Conservation (phyloP, 2,329 filamentous ascomycete species). For the Lachnellula suecica region DNA sequence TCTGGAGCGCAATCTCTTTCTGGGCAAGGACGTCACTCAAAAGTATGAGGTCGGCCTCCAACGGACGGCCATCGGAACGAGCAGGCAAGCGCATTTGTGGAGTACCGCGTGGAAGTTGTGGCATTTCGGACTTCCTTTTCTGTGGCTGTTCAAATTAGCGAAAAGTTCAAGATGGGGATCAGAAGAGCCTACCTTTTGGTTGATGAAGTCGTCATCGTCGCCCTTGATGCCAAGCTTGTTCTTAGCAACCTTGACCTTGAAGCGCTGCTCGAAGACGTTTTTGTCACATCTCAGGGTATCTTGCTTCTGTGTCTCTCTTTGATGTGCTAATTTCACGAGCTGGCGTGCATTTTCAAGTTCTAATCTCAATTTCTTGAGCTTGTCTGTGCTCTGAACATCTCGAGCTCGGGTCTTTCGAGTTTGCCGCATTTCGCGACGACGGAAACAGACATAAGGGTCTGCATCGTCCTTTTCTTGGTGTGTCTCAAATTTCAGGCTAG, state of each 20-base stretch:
- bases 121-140: constrained; percentile 66
- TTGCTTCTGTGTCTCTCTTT: constrained; percentile 77
- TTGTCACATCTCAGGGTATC: constrained; percentile 75
- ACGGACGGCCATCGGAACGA: constrained; percentile 66
- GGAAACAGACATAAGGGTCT: constrained; percentile 97
- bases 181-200: constrained; percentile 73
- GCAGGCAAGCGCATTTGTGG: constrained; percentile 68
- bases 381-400: constrained; percentile 92
- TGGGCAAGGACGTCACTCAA: constrained; percentile 77
- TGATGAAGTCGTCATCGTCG: constrained; percentile 91
- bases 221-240: constrained; percentile 84
- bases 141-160: constrained; percentile 51
- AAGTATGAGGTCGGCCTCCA: constrained; percentile 77
- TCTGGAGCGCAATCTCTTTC: constrained; percentile 76
- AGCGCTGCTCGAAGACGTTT: constrained; percentile 78
- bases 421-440: constrained; percentile 88
- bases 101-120: constrained; percentile 56
- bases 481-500: constrained; percentile 87
- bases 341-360: constrained; percentile 89
- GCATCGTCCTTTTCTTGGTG: constrained; percentile 92
- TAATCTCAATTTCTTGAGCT: constrained; percentile 84
- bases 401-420: constrained; percentile 92
- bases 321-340: constrained; percentile 73
- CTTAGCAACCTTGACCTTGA: constrained; percentile 84
- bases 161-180: constrained; percentile 30